Percentiles rank a stretch among this genome's conserved stretches.
phyloP scores from a whole-genome alignment of 2,329 filamentous ascomycete species.

The Fusarium lateritium region DNA sequence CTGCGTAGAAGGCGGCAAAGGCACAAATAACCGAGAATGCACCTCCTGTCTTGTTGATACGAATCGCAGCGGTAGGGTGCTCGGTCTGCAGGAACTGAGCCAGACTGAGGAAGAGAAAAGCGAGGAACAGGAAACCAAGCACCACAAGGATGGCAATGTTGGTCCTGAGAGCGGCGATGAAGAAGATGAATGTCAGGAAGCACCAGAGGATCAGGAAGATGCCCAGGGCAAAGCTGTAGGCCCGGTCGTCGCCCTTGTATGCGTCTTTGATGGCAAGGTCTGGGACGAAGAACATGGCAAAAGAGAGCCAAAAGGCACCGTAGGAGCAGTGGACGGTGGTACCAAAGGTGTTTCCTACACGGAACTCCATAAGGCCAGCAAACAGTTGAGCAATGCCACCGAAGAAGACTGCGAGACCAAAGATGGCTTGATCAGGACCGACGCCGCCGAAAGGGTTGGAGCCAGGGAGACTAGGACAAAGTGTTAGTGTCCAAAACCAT shows the following conservation, averaged over 20 bases:
- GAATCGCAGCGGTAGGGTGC: slow-evolving; percentile 56
- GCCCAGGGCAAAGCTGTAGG: slow-evolving; percentile 66
- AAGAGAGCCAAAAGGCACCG: slow-evolving; percentile 74
- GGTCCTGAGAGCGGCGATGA: slow-evolving; percentile 70
- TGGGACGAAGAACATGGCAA: slow-evolving; percentile 69
- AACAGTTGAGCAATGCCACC: slow-evolving; percentile 78
- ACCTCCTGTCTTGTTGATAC: slow-evolving; percentile 61
- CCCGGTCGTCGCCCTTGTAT: slow-evolving; percentile 57
- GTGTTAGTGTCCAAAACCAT: not conserved
- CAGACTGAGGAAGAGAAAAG: slow-evolving; percentile 72
- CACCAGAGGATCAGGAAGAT: slow-evolving; percentile 73
- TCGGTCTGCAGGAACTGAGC: slow-evolving; percentile 65
- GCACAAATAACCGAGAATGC: slow-evolving; percentile 57
- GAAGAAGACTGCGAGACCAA: slow-evolving; percentile 62
- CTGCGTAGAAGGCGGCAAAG: slow-evolving; percentile 57
- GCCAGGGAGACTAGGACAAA: slow-evolving; percentile 49
- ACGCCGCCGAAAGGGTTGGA: slow-evolving; percentile 53
- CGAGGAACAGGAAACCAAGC: slow-evolving; percentile 70
- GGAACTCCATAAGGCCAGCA: slow-evolving; percentile 71
- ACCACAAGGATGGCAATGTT: slow-evolving; percentile 71
- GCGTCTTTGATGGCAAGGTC: slow-evolving; percentile 65
- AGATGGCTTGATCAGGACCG: slow-evolving; percentile 56
- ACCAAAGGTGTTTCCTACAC: slow-evolving; percentile 74
- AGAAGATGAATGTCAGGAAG: slow-evolving; percentile 70
- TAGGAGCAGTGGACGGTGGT: slow-evolving; percentile 73